Evolutionary conservation across 148 eudicot species (phyloP).

Genomic region (Arctostaphylos glauca): DNA sequence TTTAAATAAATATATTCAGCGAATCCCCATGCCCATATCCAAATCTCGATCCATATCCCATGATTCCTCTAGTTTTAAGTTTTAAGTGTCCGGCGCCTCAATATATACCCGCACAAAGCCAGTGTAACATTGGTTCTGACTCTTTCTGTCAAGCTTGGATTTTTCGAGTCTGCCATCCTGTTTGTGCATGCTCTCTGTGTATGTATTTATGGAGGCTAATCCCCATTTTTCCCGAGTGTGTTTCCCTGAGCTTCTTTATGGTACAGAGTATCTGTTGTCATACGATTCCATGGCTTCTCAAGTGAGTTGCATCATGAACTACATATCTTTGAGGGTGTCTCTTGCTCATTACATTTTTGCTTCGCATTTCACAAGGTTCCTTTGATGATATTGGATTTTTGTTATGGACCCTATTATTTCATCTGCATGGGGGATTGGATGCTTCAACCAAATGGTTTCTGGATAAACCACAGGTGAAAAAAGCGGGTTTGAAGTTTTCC

Average conservation of each 20-base stretch:
- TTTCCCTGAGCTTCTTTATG: neutral
- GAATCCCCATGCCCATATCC: too few species aligned
- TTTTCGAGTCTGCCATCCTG: neutral
- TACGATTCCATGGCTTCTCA: neutral
- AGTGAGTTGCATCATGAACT: conserved; percentile 4
- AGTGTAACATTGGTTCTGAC: too few species aligned
- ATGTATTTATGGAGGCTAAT: neutral
- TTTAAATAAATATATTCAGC: too few species aligned
- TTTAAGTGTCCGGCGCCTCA: too few species aligned
- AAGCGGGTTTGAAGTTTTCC: conserved; percentile 1
- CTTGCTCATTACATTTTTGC: neutral
- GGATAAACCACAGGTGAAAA: neutral
- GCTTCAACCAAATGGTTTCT: conserved; percentile 2
- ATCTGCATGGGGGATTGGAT: neutral
- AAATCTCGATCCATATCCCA: too few species aligned
- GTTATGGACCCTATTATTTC: neutral
- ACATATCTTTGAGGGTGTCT: neutral
- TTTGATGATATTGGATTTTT: neutral
- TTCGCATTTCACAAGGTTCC: neutral
- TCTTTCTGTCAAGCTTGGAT: neutral
- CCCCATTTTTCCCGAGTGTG: neutral
- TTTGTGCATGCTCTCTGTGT: neutral
- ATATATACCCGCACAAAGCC: too few species aligned
- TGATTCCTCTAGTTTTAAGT: too few species aligned
- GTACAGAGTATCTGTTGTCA: neutral